Evolutionary conservation across 1,284 basidiomycete species (phyloP), one percentile per base, ranked within the genome.

Genomic region (Coniophora puteana): DNA sequence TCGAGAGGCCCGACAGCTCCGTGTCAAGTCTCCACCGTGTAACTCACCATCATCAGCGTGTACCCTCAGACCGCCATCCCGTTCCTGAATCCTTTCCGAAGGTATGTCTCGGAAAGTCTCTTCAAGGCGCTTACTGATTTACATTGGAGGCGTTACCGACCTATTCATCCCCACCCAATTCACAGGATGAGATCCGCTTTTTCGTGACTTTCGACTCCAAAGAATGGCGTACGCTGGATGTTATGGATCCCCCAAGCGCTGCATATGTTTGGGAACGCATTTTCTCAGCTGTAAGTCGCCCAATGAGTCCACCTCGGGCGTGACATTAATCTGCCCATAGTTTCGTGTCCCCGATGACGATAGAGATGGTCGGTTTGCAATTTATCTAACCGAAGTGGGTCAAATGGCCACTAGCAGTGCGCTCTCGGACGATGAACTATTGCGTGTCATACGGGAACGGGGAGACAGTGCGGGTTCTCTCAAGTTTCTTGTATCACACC

Each of bases 381-480:
- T 95, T 41, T 92, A 88, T 67, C 80, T 80, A 36, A 93, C 92
- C 0, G 85, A 91, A 60, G 83, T 93, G 50, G 89, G 86, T 40
- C 74, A 78, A 21, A 81, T 73, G 51, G 84, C 87, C 13, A 74
- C 85, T 36, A 80, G 86, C 4, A 78, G 80, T 12, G 78, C 89
- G 4, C 63, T 94, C 21, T 65, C 73, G 4, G 78, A 86, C 48
- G 81, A 88, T 17, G 68, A 69, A 43, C 66, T 95, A 4, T 76
- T 86, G 51, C 72, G 77, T 13, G 68, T 92, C n/a, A 91, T 89
- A 57, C 69, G 72, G 43, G 72, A 78, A 26, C 66, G 77, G 18
- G 89, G 87, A 30, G 89, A 93, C 57, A 69, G 76, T 16, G 80
- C 72, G 51, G 89, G 87, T 12, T 76, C 74, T 16, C 76, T 93